Conservation (phyloP, 176 grass and related monocot genomes). For the Puya raimondii region DNA sequence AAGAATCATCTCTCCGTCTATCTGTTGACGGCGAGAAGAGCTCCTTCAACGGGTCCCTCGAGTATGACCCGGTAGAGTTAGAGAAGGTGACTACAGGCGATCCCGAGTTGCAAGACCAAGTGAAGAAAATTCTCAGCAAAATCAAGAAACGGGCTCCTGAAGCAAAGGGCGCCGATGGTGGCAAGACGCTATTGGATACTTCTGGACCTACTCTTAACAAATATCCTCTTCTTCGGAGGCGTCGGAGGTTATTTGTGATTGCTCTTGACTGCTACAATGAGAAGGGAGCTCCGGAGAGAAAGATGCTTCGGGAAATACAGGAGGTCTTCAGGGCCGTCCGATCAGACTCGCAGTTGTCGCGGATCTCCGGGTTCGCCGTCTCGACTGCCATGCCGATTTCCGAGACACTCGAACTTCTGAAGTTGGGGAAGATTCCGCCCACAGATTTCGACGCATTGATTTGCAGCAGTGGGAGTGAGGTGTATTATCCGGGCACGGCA, state of each 20-base stretch:
- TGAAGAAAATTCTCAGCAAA: constrained; percentile 75
- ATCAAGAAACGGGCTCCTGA: constrained; percentile 41
- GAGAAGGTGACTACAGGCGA: constrained; percentile 22
- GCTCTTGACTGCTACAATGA: constrained; percentile 74
- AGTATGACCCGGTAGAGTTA: constrained; percentile 2
- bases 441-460: constrained; percentile 90
- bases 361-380: constrained; percentile 80
- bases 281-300: constrained; percentile 54
- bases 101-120: constrained; percentile 49
- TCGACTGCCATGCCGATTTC: constrained; percentile 84
- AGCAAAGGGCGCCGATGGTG: constrained; percentile 6
- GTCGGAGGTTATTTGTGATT: constrained; percentile 65
- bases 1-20: constrained; percentile 74
- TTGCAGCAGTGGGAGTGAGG: constrained; percentile 79
- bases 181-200: constrained; percentile 25
- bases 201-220: constrained; percentile 42
- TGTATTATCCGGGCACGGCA: constrained; percentile 78
- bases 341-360: constrained; percentile 85
- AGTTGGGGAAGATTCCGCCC: constrained; percentile 43
- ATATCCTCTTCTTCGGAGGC: constrained; percentile 65
- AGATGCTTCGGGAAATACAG: constrained; percentile 73
- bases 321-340: constrained; percentile 67
- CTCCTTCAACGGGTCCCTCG: constrained; percentile 28
- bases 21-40: constrained; percentile 67
- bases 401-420: constrained; percentile 52